Conservation (phyloP, 768 basidiomycete genomes). For the Aureoboletus auriporus region DNA sequence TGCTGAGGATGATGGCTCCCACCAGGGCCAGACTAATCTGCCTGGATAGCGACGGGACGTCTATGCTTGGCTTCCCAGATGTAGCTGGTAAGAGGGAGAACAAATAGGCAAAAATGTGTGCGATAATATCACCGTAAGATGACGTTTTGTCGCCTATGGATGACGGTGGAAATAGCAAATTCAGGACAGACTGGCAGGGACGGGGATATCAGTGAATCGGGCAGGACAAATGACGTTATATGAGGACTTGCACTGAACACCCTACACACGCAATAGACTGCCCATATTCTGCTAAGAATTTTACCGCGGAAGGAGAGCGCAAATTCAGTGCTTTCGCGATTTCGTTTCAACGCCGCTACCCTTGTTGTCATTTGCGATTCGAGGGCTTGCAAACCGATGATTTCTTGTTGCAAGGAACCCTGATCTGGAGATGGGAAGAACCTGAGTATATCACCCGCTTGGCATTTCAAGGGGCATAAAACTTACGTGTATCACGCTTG, state of each 20-base stretch:
- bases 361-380: slow-evolving; percentile 65
- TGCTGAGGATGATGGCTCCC: slow-evolving; percentile 71
- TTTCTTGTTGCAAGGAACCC: slow-evolving; percentile 45
- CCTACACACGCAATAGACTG: slow-evolving; percentile 62
- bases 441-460: not conserved
- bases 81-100: slow-evolving; percentile 36
- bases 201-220: slow-evolving; percentile 14
- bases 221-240: slow-evolving; percentile 1
- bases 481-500: slow-evolving; percentile 30
- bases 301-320: slow-evolving; percentile 53
- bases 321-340: slow-evolving; percentile 47
- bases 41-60: slow-evolving; percentile 41
- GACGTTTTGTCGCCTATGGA: slow-evolving; percentile 35
- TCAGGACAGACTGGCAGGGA: slow-evolving; percentile 27
- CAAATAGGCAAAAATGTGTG: slow-evolving; percentile 38
- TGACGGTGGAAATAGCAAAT: slow-evolving; percentile 30
- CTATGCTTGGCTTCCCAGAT: slow-evolving; percentile 27
- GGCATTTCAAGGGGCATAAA: slow-evolving; percentile 7
- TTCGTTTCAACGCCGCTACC: slow-evolving; percentile 45
- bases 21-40: slow-evolving; percentile 67
- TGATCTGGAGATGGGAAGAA: slow-evolving; percentile 27
- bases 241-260: slow-evolving; percentile 51
- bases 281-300: slow-evolving; percentile 51
- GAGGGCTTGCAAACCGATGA: slow-evolving; percentile 61
- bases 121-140: slow-evolving; percentile 42